Conservation (phyloP, 2,329 filamentous ascomycete species). For the Camillea tinctor region DNA sequence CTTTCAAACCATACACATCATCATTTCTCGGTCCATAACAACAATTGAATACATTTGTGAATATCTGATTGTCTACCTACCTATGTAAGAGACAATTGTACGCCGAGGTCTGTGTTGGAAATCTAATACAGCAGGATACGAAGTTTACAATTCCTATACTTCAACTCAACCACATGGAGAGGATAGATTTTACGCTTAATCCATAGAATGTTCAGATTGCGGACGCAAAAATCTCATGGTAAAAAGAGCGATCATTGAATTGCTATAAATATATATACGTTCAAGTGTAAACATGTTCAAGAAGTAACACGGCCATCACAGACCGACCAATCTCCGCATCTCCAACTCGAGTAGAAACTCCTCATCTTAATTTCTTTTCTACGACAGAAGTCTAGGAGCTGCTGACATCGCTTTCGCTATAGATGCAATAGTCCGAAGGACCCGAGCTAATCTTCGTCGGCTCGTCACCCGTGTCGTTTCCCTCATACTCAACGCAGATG, state of each 20-base stretch:
- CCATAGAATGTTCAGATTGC: too few species aligned
- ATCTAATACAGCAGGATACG: too few species aligned
- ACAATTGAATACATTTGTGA: too few species aligned
- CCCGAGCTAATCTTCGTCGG: conserved; percentile 16
- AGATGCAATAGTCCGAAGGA: conserved; percentile 13
- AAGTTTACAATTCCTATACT: too few species aligned
- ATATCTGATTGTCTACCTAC: too few species aligned
- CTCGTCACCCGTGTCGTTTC: conserved; percentile 19
- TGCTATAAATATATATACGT: neutral
- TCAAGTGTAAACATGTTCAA: neutral
- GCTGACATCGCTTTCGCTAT: conserved; percentile 6
- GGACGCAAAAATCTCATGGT: neutral
- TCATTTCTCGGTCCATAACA: too few species aligned
- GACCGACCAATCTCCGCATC: neutral
- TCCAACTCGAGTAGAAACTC: neutral
- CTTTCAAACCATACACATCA: neutral
- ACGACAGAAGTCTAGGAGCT: neutral
- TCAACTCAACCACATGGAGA: too few species aligned
- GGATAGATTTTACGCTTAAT: too few species aligned
- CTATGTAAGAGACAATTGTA: too few species aligned
- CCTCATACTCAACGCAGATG: conserved; percentile 19
- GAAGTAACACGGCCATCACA: neutral
- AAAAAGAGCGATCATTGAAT: neutral
- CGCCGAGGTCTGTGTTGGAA: too few species aligned
- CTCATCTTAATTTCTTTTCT: too few species aligned